Base-by-base conservation (phyloP, 495 filamentous ascomycete genomes). In the Penicillium ucsense region DNA sequence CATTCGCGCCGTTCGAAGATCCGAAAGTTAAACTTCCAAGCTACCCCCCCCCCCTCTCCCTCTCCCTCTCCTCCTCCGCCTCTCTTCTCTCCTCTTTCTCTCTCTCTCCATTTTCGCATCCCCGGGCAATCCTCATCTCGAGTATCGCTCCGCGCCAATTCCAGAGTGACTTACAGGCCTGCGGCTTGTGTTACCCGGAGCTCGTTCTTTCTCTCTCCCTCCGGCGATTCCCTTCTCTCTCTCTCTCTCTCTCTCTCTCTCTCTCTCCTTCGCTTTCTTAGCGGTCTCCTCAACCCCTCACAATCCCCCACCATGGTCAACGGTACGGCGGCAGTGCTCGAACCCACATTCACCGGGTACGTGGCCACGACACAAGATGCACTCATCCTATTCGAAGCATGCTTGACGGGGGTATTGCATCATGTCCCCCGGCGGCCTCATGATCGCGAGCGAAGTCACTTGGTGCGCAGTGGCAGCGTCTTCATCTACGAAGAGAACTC, bases 401-500 rank as follows among this genome's bases (percentile, higher is more conserved):
- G 82, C 54, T 74, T 92, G 43, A 72, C 70, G 9, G 87, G 89
- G 7, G 60, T 65, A 5, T 65, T 92, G 9, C 74, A 75, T 31
- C 86, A 90, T 61, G 82, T 89, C 9, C 79, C 84, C 8, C 84
- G 90, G 27, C 79, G 90, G 28, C 90, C 90, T 0, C 86, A 91
- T 54, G 90, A 96, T 51, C 74, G 84, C 28, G 89, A 95, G 59
- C 80, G 89, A 34, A 65, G 70, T 6, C 61, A 73, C 10, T 72
- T 91, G 36, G 90, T 95, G 55, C 77, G 73, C 48, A 94, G 87
- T 57, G 90, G 90, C 27, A 83, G 83, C 45, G 78, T 94, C 8
- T 91, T 95, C 62, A 85, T 95, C 52, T 95, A 94, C 65, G 86
- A 92, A 58, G 88, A 94, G 59, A 80, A 85, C 46, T 81, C 85